Conservation (phyloP, 1,284 basidiomycete species). For the Fomitopsis betulina region DNA sequence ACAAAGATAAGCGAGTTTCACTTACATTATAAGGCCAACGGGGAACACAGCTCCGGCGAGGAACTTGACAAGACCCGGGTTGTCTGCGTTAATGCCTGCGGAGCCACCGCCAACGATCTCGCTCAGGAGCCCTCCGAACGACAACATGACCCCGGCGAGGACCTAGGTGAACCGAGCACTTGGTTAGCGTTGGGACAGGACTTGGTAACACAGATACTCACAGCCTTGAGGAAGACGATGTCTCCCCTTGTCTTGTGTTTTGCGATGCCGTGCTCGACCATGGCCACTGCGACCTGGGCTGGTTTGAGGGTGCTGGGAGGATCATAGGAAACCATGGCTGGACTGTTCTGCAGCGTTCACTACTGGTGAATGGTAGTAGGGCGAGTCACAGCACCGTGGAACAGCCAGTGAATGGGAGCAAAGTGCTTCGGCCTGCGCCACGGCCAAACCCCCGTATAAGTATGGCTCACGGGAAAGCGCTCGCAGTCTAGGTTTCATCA, state of each 20-base stretch:
- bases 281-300: constrained; percentile 49
- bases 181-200: neutral
- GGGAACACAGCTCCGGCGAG: constrained; percentile 67
- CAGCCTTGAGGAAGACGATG: constrained; percentile 62
- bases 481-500: neutral
- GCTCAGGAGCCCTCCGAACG: constrained; percentile 65
- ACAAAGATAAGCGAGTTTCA: neutral
- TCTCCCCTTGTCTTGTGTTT: constrained; percentile 64
- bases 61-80: constrained; percentile 66
- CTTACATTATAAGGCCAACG: constrained; percentile 70
- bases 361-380: neutral
- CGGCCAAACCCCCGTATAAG: neutral
- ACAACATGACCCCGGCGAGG: constrained; percentile 64
- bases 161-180: constrained; percentile 50
- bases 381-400: neutral
- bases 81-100: constrained; percentile 39
- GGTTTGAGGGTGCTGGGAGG: constrained; percentile 56
- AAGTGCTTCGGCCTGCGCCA: neutral
- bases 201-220: constrained; percentile 28
- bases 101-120: constrained; percentile 61
- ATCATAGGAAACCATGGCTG: constrained; percentile 20
- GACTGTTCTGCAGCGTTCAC: neutral
- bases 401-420: neutral
- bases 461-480: neutral
- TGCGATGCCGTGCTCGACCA: constrained; percentile 51